Evolutionary conservation across 2,329 filamentous ascomycete species (phyloP).

Genomic region (Xylaria multiplex): DNA sequence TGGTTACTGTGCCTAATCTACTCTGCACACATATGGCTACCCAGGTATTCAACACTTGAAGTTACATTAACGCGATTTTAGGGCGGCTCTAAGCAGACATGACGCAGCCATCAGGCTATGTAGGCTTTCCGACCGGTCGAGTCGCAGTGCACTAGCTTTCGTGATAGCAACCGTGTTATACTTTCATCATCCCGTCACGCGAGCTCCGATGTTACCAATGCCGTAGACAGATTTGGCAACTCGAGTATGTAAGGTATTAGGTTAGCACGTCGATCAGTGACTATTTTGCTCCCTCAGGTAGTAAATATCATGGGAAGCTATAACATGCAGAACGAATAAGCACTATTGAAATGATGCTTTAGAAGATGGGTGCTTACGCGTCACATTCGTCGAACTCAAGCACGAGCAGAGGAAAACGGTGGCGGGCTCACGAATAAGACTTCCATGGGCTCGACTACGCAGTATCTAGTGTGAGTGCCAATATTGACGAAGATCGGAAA

Average conservation of each 20-base stretch:
- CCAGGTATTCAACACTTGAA: neutral
- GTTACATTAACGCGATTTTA: neutral
- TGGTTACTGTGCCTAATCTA: too few species aligned
- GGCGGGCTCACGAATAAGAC: neutral
- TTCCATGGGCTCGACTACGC: slow-evolving; percentile 2
- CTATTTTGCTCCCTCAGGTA: neutral
- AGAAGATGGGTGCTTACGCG: slow-evolving; percentile 22
- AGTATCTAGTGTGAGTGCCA: slow-evolving; percentile 23
- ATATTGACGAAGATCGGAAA: slow-evolving; percentile 27
- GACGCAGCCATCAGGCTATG: neutral
- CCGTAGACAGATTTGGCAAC: neutral
- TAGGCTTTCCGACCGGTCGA: neutral
- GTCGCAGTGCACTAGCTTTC: neutral
- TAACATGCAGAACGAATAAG: slow-evolving; percentile 17
- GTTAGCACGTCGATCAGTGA: neutral
- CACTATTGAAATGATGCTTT: slow-evolving; percentile 18
- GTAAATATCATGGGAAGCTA: neutral
- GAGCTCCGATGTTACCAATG: slow-evolving; percentile 5
- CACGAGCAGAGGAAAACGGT: neutral
- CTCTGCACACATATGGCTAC: neutral
- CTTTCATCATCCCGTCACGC: slow-evolving; percentile 12
- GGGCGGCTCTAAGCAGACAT: neutral
- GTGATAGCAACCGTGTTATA: slow-evolving; percentile 9
- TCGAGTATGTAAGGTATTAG: neutral
- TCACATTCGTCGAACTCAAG: slow-evolving; percentile 13